These are phyloP conservation scores for Loxodes magnus DNA, from an alignment of 73 alveolate genomes.

Conservation along the genomic window DNA sequence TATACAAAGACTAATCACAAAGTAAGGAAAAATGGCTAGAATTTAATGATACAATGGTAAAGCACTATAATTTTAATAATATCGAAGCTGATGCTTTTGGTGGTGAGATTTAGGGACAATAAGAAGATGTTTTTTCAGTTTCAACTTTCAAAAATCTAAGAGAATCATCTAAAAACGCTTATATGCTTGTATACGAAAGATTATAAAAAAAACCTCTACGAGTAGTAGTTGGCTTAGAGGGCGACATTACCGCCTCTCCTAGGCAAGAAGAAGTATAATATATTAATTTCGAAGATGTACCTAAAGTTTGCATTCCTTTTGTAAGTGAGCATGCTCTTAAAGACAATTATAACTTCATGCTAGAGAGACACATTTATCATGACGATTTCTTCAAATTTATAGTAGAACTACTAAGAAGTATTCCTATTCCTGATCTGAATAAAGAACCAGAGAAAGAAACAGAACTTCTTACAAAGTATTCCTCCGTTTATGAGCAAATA, in stretches of 20 bases:
- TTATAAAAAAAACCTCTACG: conserved; percentile 37
- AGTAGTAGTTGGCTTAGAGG: conserved; percentile 14
- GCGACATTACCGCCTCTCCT: conserved; percentile 10
- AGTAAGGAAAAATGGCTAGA: conserved; percentile 63
- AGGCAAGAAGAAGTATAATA: background rate
- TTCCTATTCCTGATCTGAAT: too few relatives aligned
- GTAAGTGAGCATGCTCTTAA: conserved; percentile 9
- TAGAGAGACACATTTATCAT: background rate
- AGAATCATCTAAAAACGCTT: conserved; percentile 66
- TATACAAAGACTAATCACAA: too few relatives aligned
- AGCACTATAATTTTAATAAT: conserved; percentile 42
- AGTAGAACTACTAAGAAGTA: background rate
- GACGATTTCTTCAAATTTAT: conserved; percentile 9
- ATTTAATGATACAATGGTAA: conserved; percentile 72
- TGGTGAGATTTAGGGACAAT: conserved; percentile 74
- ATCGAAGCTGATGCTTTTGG: conserved; percentile 58
- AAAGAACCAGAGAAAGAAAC: too few relatives aligned
- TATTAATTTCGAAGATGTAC: background rate
- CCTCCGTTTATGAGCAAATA: background rate
- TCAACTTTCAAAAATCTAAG: conserved; percentile 10
- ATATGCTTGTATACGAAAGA: conserved; percentile 80
- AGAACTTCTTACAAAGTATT: background rate
- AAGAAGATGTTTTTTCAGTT: conserved; percentile 29
- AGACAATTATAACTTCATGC: background rate
- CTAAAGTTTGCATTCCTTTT: conserved; percentile 24